phyloP scores from a whole-genome alignment of 805 yeast species.

The Cyberlindnera veronae region DNA sequence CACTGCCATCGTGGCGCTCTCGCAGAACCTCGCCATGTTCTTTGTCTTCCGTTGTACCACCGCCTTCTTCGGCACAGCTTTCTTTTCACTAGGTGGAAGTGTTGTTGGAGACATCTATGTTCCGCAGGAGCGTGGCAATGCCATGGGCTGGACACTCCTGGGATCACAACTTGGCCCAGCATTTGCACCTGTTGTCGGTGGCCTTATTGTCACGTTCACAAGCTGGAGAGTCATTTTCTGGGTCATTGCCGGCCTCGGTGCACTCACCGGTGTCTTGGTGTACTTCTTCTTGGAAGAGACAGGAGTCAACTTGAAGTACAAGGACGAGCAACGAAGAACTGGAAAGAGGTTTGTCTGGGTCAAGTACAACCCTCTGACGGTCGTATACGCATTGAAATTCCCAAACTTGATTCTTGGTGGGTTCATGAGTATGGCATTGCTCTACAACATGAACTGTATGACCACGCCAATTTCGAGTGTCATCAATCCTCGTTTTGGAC shows the following conservation, averaged over 20 bases:
- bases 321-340: constrained; percentile 22
- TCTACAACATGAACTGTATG: constrained; percentile 48
- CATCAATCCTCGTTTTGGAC: constrained; percentile 50
- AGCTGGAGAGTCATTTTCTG: constrained; percentile 53
- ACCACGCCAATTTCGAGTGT: constrained; percentile 55
- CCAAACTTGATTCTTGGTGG: constrained; percentile 44
- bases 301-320: constrained; percentile 8
- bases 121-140: constrained; percentile 49
- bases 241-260: constrained; percentile 45
- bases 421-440: constrained; percentile 36
- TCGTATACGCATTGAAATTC: constrained; percentile 39
- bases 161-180: constrained; percentile 56
- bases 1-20: constrained; percentile 39
- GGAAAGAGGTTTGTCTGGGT: constrained; percentile 39
- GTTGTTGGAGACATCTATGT: constrained; percentile 47
- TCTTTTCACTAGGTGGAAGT: constrained; percentile 50
- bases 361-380: constrained; percentile 43
- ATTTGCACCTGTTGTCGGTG: constrained; percentile 51
- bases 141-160: constrained; percentile 44
- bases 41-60: constrained; percentile 45
- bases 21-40: constrained; percentile 52
- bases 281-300: constrained; percentile 47
- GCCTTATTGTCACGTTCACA: constrained; percentile 46
- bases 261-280: constrained; percentile 31
- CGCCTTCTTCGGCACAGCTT: constrained; percentile 53